phyloP scores from a whole-genome alignment of 371 early-diverging fungal species.

The Mortierella sp. region DNA sequence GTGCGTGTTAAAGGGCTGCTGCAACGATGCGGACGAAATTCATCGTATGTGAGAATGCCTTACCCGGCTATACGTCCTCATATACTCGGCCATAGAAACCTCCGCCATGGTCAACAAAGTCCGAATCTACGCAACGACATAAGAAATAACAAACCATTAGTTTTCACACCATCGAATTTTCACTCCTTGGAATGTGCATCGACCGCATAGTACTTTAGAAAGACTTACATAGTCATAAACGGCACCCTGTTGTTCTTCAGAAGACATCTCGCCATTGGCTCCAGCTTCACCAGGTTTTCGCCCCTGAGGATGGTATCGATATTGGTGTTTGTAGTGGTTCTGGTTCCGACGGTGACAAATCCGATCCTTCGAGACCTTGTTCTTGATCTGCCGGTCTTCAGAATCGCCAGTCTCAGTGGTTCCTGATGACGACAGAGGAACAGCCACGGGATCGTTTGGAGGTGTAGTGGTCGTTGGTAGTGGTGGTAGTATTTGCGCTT shows the following conservation, averaged over 20 bases:
- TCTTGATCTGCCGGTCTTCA: not conserved
- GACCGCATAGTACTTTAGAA: too few species aligned
- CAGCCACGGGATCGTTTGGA: not conserved
- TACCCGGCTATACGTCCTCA: constrained; percentile 33
- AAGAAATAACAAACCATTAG: not conserved
- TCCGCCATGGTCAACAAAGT: constrained; percentile 18
- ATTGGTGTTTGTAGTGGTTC: constrained; percentile 17
- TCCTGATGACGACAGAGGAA: not conserved
- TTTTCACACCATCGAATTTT: not conserved
- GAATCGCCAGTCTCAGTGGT: not conserved
- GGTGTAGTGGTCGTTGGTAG: not conserved
- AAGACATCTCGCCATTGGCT: not conserved
- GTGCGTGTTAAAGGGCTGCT: not conserved
- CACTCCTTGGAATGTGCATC: too few species aligned
- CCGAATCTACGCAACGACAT: constrained; percentile 13
- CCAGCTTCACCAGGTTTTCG: not conserved
- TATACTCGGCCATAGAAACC: constrained; percentile 21
- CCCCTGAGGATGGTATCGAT: constrained; percentile 5
- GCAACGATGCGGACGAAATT: not conserved
- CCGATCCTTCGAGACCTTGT: constrained; percentile 19
- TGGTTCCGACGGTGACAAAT: not conserved
- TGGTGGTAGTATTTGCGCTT: not conserved
- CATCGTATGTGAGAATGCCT: not conserved
- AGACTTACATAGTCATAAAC: constrained; percentile 40
- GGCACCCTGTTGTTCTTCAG: constrained; percentile 7